Evolutionary conservation across 192 early-diverging fungal species (phyloP), one percentile per base, ranked within the genome.

Genomic region (Podila verticillata): DNA sequence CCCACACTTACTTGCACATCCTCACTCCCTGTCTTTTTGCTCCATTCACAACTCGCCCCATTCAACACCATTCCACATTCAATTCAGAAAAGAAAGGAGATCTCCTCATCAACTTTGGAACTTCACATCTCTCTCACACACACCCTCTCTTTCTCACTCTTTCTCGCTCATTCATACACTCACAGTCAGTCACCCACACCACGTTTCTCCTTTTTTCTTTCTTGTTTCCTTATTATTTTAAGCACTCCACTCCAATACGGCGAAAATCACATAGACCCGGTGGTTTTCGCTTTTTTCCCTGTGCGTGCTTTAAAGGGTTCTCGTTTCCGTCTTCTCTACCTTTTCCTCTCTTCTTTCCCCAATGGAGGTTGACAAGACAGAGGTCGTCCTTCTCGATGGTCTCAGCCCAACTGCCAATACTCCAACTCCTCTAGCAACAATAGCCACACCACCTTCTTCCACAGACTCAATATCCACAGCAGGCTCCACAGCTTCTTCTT

Each of bases 331-430:
- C 34, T 15, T 59, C 36, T 48, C 49, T 57, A n/a, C 51, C 8
- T 39, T 54, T 15, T 32, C 57, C 44, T 8, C 9, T 13, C 39
- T 22, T 35, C 32, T 56, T 28, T 30, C 35, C n/a, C 22, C 13
- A 17, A 74, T 74, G 75, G 75, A 66, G 69, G 75, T 29, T 47
- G 68, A 72, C 68, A 60, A 61, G 65, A 63, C 57, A 57, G 65
- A 66, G 48, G 57, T 79, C 58, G 63, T 70, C 65, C 57, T 75
- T 29, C 57, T 74, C 19, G 65, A 74, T 61, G 48, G 44, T 75
- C 74, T 75, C 61, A 64, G 59, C 34, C 59, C 75, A 63, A 54
- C 51, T 26, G 24, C 51, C 20, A n/a, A n/a, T 54, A 54, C 51
- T 24, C 22, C 51, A 24, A 54, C 51, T 26, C 12, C 51, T 24